These are phyloP conservation scores for Ceratocystis eucalypticola DNA, from an alignment of 2,329 filamentous ascomycete species.

Conservation along the genomic window DNA sequence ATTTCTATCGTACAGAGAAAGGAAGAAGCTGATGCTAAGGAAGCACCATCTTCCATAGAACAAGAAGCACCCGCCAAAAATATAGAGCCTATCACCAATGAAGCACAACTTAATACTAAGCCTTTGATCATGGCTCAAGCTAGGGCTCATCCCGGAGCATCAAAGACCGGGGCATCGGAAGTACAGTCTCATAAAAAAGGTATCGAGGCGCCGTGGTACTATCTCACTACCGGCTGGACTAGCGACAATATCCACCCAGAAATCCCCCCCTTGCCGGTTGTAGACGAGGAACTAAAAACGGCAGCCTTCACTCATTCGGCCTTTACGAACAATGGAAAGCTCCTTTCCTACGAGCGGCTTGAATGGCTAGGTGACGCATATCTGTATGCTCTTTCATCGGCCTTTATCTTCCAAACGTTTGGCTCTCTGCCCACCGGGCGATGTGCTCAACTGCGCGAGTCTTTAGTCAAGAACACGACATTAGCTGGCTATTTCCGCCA, in stretches of 20 bases:
- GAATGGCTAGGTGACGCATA: conserved; percentile 87
- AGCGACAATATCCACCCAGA: conserved; percentile 34
- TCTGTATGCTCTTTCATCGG: conserved; percentile 61
- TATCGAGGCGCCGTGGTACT: conserved; percentile 20
- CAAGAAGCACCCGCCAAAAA: not conserved
- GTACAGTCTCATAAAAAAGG: conserved; percentile 10
- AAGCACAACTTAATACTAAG: not conserved
- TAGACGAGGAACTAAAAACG: conserved; percentile 44
- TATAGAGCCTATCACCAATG: not conserved
- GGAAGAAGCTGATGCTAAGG: not conserved
- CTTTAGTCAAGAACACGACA: conserved; percentile 67
- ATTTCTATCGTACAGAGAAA: not conserved
- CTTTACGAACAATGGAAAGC: conserved; percentile 25
- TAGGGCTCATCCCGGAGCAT: not conserved
- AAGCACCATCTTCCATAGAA: not conserved
- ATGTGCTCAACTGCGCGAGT: conserved; percentile 62
- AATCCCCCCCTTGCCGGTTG: conserved; percentile 49
- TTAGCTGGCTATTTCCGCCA: conserved; percentile 53
- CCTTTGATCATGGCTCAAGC: not conserved
- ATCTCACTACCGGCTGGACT: conserved; percentile 36
- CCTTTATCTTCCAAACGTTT: conserved; percentile 63
- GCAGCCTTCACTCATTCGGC: conserved; percentile 56
- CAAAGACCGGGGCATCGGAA: not conserved
- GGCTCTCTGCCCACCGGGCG: conserved; percentile 50
- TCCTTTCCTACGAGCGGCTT: conserved; percentile 59